A percentile compares a stretch with the other conserved stretches of the same genome.
These are phyloP conservation scores for Phytophthora pini DNA, from an alignment of 352 stramenopile species.

Conservation along the genomic window DNA sequence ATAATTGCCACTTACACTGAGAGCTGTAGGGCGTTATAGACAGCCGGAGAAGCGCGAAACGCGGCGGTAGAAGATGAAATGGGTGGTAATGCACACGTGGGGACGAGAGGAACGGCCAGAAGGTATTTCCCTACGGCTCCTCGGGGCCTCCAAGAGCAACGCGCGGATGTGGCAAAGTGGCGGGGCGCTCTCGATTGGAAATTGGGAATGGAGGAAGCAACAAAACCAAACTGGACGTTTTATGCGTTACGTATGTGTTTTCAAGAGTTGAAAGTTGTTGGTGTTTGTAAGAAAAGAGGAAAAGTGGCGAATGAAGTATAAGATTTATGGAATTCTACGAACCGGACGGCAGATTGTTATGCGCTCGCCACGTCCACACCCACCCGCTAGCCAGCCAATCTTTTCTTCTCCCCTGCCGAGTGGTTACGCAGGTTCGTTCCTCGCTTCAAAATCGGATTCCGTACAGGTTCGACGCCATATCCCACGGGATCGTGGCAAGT, in stretches of 20 bases:
- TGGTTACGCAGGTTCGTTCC: slow-evolving; percentile 36
- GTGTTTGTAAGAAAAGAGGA: slow-evolving; percentile 2
- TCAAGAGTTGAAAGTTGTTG: background rate
- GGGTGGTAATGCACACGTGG: background rate
- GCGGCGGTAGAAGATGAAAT: background rate
- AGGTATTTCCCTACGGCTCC: background rate
- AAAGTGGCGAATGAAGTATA: slow-evolving; percentile 14
- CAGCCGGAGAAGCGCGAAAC: slow-evolving; percentile 7
- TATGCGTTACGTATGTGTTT: slow-evolving; percentile 18
- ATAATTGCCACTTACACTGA: slow-evolving; percentile 15
- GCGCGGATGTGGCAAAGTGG: slow-evolving; percentile 10
- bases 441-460: slow-evolving; percentile 23
- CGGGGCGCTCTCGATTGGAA: slow-evolving; percentile 37
- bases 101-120: background rate
- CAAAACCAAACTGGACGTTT: slow-evolving; percentile 10
- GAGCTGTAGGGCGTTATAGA: background rate
- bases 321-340: slow-evolving; percentile 11
- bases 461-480: slow-evolving; percentile 21
- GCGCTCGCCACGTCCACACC: slow-evolving; percentile 41
- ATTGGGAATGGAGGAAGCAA: slow-evolving; percentile 32
- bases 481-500: slow-evolving; percentile 24
- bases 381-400: slow-evolving; percentile 45
- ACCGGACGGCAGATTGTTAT: slow-evolving; percentile 1
- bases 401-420: slow-evolving; percentile 38
- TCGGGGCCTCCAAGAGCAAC: slow-evolving; percentile 2